phyloP scores from a whole-genome alignment of 495 filamentous ascomycete genomes.

The Sordaria brevicollis region DNA sequence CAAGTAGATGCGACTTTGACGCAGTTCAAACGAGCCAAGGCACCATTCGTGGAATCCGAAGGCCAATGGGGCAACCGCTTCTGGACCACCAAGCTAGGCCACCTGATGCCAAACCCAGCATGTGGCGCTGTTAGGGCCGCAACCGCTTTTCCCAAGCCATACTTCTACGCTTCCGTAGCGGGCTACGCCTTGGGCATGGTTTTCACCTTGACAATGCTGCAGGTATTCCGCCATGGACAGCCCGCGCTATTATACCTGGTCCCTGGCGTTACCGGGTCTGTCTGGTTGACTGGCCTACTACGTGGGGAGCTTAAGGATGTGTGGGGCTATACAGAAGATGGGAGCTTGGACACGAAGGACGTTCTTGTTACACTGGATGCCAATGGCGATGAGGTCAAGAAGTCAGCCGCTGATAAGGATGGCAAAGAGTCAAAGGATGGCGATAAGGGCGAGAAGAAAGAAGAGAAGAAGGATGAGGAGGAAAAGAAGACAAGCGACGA shows the following conservation, averaged over 20 bases:
- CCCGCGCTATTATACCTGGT: conserved; percentile 91
- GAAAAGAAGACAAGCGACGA: neutral
- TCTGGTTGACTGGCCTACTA: conserved; percentile 71
- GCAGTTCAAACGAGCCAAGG: conserved; percentile 36
- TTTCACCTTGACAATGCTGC: conserved; percentile 64
- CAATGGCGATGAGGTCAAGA: conserved; percentile 10
- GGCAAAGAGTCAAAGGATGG: neutral
- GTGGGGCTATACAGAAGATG: conserved; percentile 75
- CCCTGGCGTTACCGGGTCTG: conserved; percentile 61
- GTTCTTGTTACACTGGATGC: conserved; percentile 32
- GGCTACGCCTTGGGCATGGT: conserved; percentile 80
- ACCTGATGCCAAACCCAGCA: conserved; percentile 22
- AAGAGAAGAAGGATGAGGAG: neutral
- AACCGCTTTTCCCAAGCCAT: conserved; percentile 65
- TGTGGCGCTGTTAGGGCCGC: conserved; percentile 34
- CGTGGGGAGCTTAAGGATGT: conserved; percentile 62
- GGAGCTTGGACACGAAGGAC: conserved; percentile 37
- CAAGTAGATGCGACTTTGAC: conserved; percentile 16
- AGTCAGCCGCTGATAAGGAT: neutral
- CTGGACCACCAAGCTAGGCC: conserved; percentile 49
- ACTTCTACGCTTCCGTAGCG: conserved; percentile 68
- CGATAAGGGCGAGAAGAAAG: neutral
- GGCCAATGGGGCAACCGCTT: conserved; percentile 77
- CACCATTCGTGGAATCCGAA: conserved; percentile 46
- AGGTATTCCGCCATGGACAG: conserved; percentile 70